A percentile compares a stretch with the other conserved stretches of the same genome.
These are phyloP conservation scores for Pseudozyma sp. DNA, from an alignment of 1,284 basidiomycete genomes.

Conservation along the genomic window DNA sequence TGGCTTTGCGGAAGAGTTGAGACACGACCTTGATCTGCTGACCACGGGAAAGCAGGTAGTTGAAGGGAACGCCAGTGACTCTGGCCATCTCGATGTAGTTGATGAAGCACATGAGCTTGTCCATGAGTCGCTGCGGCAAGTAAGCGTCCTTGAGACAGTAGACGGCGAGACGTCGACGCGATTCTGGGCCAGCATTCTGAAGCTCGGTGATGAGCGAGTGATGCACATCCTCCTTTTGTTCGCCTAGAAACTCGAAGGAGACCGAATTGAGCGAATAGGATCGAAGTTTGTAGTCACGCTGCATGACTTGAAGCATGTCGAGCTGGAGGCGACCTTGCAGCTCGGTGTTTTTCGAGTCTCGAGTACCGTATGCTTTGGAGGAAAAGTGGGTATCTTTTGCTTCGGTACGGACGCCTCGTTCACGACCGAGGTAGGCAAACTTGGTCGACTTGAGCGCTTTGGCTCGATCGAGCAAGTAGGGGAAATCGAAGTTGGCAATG, in stretches of 20 bases:
- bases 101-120: slow-evolving; percentile 69
- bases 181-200: slow-evolving; percentile 67
- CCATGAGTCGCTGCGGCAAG: slow-evolving; percentile 67
- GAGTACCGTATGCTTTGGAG: slow-evolving; percentile 68
- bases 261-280: slow-evolving; percentile 68
- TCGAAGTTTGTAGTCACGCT: slow-evolving; percentile 68
- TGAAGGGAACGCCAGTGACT: slow-evolving; percentile 69
- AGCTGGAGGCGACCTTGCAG: slow-evolving; percentile 67
- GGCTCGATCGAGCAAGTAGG: slow-evolving; percentile 67
- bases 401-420: slow-evolving; percentile 63
- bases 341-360: slow-evolving; percentile 67
- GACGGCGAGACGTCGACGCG: slow-evolving; percentile 65
- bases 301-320: slow-evolving; percentile 69
- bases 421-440: slow-evolving; percentile 66
- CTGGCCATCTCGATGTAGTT: slow-evolving; percentile 69
- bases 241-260: slow-evolving; percentile 67
- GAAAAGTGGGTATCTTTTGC: slow-evolving; percentile 68
- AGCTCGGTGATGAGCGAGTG: slow-evolving; percentile 68
- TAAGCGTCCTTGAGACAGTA: slow-evolving; percentile 69
- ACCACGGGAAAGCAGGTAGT: slow-evolving; percentile 67
- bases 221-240: slow-evolving; percentile 69
- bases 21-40: slow-evolving; percentile 69
- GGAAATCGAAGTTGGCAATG: slow-evolving; percentile 68
- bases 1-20: slow-evolving; percentile 68
- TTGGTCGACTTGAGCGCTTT: slow-evolving; percentile 64